A percentile compares a stretch with the other conserved stretches of the same genome.
These are phyloP conservation scores for Curvularia sp. DNA, from an alignment of 2,329 filamentous ascomycete genomes.

Conservation along the genomic window DNA sequence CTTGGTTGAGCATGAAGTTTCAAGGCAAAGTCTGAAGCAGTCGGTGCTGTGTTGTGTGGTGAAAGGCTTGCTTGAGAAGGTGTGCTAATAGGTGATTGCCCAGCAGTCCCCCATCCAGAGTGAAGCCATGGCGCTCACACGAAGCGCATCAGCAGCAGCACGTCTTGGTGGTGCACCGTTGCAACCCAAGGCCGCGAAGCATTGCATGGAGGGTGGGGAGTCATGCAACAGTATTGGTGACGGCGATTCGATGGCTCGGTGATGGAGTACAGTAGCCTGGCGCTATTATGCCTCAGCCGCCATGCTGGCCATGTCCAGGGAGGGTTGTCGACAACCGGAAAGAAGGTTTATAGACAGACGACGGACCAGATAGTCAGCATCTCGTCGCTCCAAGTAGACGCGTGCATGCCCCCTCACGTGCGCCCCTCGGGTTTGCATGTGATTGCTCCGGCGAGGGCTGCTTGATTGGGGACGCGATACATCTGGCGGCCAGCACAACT, in stretches of 20 bases:
- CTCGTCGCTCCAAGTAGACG: background rate
- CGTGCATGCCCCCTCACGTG: background rate
- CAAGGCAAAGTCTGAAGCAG: conserved; percentile 47
- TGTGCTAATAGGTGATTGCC: conserved; percentile 15
- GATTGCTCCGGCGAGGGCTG: background rate
- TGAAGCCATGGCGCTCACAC: background rate
- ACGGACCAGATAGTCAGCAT: background rate
- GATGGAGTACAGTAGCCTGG: background rate
- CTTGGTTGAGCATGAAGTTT: conserved; percentile 47
- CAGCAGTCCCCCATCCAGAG: background rate
- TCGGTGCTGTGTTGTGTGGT: background rate
- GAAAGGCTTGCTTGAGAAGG: conserved; percentile 1
- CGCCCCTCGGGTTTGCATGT: conserved; percentile 1
- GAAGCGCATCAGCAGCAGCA: background rate
- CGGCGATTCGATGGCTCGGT: background rate
- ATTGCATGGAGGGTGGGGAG: background rate
- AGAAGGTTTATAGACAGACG: background rate
- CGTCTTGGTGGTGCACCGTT: background rate
- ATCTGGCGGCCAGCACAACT: too few relatives aligned
- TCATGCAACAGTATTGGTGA: background rate
- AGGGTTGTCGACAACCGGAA: background rate
- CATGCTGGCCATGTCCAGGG: background rate
- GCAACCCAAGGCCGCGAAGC: background rate
- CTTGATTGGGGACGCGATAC: too few relatives aligned
- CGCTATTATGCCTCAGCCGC: background rate